Base-by-base conservation (phyloP, 2,329 filamentous ascomycete species). In the Bisporella sp. region DNA sequence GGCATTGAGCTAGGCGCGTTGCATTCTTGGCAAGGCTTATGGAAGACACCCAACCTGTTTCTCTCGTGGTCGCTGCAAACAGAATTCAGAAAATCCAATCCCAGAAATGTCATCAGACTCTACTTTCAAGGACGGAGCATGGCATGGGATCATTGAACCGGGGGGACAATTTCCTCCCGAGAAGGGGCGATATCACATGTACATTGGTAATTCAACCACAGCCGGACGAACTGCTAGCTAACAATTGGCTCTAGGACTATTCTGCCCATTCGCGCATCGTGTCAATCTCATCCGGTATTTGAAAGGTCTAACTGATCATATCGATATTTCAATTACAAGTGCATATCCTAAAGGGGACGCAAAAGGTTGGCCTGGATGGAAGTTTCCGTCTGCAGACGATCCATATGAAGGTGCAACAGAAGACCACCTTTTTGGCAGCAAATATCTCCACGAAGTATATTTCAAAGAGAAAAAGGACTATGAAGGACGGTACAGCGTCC, bases 181-280 rank as follows among this genome's bases (percentile, higher is more conserved):
- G 70, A 88, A 89, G 71, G 88, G 79, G 47, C 79, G 93, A 50
- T 97, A 97, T 67, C 92, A 97, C 70, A 79, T 99, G 60, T 97
- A 87, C 66, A 84, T 84, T 4, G 91, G 84, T 83, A 28, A 21
- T 21, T 21, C 21, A 21, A 21, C 21, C 21, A 21, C 21, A 21
- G 21, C 2, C 3, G 21, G 21, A 21, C 3, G 21, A 21, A 21
- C 3, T 21, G 21, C 2, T 21, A 21, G 21, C 3, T 21, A 21
- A 21, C 21, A 21, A 21, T 21, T 21, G 21, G 21, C 21, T 21
- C 21, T 39, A 44, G 49, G 52, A 29, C 50, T 41, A 13, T 35
- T 62, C 71, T 55, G 54, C 39, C 49, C 48, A 7, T 54, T 45
- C 52, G 55, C 92, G 7, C 88, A 89, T 64, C 83, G 92, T 41